Evolutionary conservation across 352 stramenopile genomes (phyloP).

Genomic region (Phytophthora litchii): DNA sequence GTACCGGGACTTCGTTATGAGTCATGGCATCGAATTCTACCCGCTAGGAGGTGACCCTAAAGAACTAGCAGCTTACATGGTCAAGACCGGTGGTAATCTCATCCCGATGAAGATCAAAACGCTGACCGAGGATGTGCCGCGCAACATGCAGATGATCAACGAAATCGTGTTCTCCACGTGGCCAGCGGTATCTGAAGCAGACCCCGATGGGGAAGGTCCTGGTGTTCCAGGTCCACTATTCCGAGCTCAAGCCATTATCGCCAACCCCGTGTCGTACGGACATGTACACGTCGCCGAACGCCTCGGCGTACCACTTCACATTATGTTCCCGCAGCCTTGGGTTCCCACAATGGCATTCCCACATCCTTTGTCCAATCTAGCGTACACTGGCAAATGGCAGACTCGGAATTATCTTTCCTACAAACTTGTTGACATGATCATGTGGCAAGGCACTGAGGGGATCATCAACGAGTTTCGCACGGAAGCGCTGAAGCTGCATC

Average conservation of each 20-base stretch:
- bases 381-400: conserved; percentile 64
- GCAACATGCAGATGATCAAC: conserved; percentile 90
- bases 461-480: conserved; percentile 68
- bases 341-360: conserved; percentile 85
- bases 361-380: conserved; percentile 85
- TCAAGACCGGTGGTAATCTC: conserved; percentile 79
- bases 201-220: conserved; percentile 64
- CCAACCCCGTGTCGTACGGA: conserved; percentile 91
- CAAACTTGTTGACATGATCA: conserved; percentile 54
- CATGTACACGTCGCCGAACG: conserved; percentile 93
- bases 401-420: conserved; percentile 59
- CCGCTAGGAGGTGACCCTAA: conserved; percentile 75
- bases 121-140: conserved; percentile 64
- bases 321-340: conserved; percentile 94
- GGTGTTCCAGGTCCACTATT: conserved; percentile 61
- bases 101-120: conserved; percentile 70
- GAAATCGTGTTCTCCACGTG: conserved; percentile 89
- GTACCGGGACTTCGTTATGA: conserved; percentile 84
- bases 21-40: conserved; percentile 79
- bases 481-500: conserved; percentile 51
- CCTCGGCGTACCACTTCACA: conserved; percentile 92
- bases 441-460: conserved; percentile 56
- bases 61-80: conserved; percentile 90
- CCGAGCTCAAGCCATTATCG: conserved; percentile 92
- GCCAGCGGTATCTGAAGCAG: conserved; percentile 74